Evolutionary conservation across 768 basidiomycete species (phyloP).

Genomic region (Boletus barrowsii): DNA sequence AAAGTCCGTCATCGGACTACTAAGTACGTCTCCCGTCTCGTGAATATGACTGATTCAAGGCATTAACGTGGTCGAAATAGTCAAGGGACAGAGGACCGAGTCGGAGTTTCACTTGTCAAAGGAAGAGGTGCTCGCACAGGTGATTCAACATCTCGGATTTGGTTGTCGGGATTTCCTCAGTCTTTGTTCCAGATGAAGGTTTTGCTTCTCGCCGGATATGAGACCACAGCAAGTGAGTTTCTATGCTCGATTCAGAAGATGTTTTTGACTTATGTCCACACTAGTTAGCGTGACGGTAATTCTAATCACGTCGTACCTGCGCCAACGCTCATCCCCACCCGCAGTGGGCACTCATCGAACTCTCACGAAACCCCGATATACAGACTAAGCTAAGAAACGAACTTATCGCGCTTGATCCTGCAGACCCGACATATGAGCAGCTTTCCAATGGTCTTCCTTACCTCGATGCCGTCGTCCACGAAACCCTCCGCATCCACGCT

Average conservation of each 20-base stretch:
- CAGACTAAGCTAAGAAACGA: slow-evolving; percentile 53
- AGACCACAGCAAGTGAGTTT: slow-evolving; percentile 21
- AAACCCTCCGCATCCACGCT: slow-evolving; percentile 44
- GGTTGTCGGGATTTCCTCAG: not conserved
- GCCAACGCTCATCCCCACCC: not conserved
- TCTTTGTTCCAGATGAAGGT: slow-evolving; percentile 16
- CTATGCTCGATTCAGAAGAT: not conserved
- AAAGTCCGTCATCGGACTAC: slow-evolving; percentile 24
- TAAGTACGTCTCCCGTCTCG: slow-evolving; percentile 18
- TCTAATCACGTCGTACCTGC: not conserved
- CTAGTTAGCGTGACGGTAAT: slow-evolving; percentile 23
- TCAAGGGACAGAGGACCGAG: slow-evolving; percentile 34
- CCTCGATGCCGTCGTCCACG: slow-evolving; percentile 50
- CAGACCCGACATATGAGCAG: slow-evolving; percentile 55
- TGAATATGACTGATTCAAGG: not conserved
- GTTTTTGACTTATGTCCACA: not conserved
- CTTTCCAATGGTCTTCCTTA: slow-evolving; percentile 49
- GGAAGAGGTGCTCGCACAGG: slow-evolving; percentile 30
- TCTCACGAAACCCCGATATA: slow-evolving; percentile 41
- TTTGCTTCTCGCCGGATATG: slow-evolving; percentile 22
- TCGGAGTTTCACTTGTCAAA: slow-evolving; percentile 24
- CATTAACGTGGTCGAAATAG: slow-evolving; percentile 16
- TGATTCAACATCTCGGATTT: not conserved
- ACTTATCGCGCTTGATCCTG: slow-evolving; percentile 35
- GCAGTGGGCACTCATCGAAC: slow-evolving; percentile 59